phyloP scores from a whole-genome alignment of 495 filamentous ascomycete species.

The Sabuloglossum arenarium region DNA sequence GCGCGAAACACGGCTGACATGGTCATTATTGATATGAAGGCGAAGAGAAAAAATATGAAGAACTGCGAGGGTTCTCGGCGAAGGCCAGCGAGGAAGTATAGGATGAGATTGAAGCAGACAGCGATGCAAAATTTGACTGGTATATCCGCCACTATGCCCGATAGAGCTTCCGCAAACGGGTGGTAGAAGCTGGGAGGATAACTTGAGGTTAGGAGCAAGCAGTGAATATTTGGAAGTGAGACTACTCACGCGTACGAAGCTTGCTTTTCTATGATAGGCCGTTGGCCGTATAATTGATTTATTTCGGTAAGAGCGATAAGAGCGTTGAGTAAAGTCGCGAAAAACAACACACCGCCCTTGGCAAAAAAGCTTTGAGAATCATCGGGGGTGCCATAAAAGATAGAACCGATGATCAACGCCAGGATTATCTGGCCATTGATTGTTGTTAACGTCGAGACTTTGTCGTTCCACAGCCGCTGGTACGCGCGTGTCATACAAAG shows the following conservation, averaged over 20 bases:
- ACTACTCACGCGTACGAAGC: constrained; percentile 29
- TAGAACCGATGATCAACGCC: constrained; percentile 51
- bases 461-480: constrained; percentile 41
- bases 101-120: constrained; percentile 46
- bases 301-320: constrained; percentile 60
- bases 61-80: constrained; percentile 53
- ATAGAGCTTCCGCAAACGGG: constrained; percentile 58
- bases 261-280: constrained; percentile 64
- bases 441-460: constrained; percentile 27
- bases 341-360: constrained; percentile 45
- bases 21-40: constrained; percentile 39
- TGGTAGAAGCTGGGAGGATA: constrained; percentile 38
- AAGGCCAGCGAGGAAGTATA: constrained; percentile 54
- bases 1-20: constrained; percentile 67
- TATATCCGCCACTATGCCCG: constrained; percentile 54
- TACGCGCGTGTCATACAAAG: constrained; percentile 49
- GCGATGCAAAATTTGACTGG: constrained; percentile 53
- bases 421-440: constrained; percentile 47
- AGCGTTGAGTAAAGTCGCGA: constrained; percentile 61
- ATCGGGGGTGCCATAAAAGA: constrained; percentile 50
- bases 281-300: constrained; percentile 43
- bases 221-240: constrained; percentile 10
- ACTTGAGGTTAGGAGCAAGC: background rate
- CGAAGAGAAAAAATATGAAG: constrained; percentile 53
- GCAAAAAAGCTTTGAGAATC: constrained; percentile 33